Conservation (phyloP, 768 basidiomycete species). For the Hygrocybe punicea region DNA sequence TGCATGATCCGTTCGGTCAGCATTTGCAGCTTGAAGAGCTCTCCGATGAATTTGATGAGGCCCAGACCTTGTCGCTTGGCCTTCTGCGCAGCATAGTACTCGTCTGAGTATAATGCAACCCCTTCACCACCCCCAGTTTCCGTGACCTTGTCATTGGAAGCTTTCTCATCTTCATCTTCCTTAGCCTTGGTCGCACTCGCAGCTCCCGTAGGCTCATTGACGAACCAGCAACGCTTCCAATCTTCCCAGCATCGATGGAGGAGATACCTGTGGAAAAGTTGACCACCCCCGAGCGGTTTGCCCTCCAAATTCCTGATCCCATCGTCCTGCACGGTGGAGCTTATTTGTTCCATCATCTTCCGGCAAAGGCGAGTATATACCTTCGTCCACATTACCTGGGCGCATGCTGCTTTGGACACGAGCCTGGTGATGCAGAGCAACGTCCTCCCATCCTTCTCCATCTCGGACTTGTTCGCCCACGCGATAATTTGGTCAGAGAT, state of each 20-base stretch:
- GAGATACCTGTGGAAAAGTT: constrained; percentile 93
- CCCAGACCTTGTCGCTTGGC: constrained; percentile 54
- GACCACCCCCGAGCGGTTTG: constrained; percentile 86
- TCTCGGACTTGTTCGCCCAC: constrained; percentile 86
- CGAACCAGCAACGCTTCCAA: constrained; percentile 92
- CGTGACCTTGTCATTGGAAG: constrained; percentile 36
- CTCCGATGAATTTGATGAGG: constrained; percentile 86
- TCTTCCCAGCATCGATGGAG: constrained; percentile 95
- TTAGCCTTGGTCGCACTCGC: constrained; percentile 60
- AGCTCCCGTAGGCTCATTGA: constrained; percentile 65
- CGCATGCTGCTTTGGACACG: constrained; percentile 94
- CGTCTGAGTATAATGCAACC: constrained; percentile 47
- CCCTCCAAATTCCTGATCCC: constrained; percentile 76
- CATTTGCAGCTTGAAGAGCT: constrained; percentile 97
- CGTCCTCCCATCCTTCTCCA: constrained; percentile 88
- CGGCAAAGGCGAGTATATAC: constrained; percentile 95
- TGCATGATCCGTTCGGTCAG: constrained; percentile 96
- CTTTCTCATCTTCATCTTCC: constrained; percentile 50
- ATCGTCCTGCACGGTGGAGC: constrained; percentile 81
- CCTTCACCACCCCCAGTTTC: constrained; percentile 19
- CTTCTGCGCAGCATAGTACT: constrained; percentile 54
- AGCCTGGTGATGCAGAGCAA: constrained; percentile 93
- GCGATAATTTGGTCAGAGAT: constrained; percentile 51
- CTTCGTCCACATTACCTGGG: constrained; percentile 91
- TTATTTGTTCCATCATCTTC: constrained; percentile 93